A percentile compares a stretch with the other conserved stretches of the same genome.
Conservation (phyloP, 192 early-diverging fungal species). For the Coemansia asiatica region DNA sequence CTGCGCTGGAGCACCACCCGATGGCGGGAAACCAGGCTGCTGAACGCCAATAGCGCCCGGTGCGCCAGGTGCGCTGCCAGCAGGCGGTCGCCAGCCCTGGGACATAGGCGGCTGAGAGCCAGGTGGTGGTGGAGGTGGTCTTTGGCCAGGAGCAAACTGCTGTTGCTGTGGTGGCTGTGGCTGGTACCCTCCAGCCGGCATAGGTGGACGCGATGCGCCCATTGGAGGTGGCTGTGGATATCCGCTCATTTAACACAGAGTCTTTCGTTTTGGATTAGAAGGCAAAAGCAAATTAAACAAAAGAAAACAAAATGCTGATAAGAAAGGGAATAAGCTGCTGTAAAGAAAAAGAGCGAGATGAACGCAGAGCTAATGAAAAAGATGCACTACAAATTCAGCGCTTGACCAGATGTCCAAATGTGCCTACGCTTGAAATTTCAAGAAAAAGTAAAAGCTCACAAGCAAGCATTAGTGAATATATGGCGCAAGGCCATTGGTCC, state of each 20-base stretch:
- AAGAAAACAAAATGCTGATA: not conserved
- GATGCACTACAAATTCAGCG: not conserved
- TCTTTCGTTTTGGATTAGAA: not conserved
- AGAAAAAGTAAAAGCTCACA: too few species aligned
- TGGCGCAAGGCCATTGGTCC: conserved; percentile 18
- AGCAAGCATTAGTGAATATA: not conserved
- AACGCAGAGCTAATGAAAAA: not conserved
- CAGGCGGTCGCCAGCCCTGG: conserved; percentile 31
- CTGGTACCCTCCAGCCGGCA: conserved; percentile 17
- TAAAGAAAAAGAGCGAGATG: too few species aligned
- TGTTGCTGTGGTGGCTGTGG: conserved; percentile 17
- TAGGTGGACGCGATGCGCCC: conserved; percentile 17
- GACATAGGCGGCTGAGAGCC: conserved; percentile 23
- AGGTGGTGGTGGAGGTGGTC: conserved; percentile 31
- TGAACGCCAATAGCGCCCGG: conserved; percentile 20
- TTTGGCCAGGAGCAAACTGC: conserved; percentile 8
- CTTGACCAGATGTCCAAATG: not conserved
- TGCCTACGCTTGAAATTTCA: not conserved
- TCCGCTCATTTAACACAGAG: conserved; percentile 9
- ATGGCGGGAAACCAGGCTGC: conserved; percentile 37
- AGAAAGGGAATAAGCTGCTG: too few species aligned
- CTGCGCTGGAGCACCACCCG: conserved; percentile 19
- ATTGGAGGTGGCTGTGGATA: conserved; percentile 14
- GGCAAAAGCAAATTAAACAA: not conserved
- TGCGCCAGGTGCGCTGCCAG: conserved; percentile 13